Percentiles rank a stretch among this genome's conserved stretches.
These are phyloP conservation scores for Bombardia bombarda DNA, from an alignment of 495 filamentous ascomycete genomes.

Conservation along the genomic window DNA sequence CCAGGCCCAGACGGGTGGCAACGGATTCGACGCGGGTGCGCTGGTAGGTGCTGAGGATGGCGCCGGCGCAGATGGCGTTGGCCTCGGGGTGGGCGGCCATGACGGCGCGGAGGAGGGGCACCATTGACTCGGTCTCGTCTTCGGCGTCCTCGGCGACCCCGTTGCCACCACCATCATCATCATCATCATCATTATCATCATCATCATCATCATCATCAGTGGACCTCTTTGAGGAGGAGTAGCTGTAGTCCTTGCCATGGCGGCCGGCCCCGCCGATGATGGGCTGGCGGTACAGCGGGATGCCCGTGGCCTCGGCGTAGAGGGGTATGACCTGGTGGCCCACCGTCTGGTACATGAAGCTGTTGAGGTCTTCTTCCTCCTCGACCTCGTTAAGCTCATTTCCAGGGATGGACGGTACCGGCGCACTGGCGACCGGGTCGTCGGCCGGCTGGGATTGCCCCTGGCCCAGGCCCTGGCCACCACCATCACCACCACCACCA, in stretches of 20 bases:
- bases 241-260: conserved; percentile 51
- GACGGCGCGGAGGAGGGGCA: conserved; percentile 61
- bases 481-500: background rate
- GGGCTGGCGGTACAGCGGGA: conserved; percentile 70
- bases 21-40: conserved; percentile 89
- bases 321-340: conserved; percentile 82
- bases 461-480: background rate
- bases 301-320: conserved; percentile 64
- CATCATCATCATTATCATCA: conserved; percentile 20
- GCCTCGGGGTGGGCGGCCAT: conserved; percentile 59
- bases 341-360: conserved; percentile 99
- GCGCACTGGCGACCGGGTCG: background rate
- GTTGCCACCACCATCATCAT: too few species aligned
- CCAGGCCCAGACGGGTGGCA: conserved; percentile 64
- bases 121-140: conserved; percentile 88
- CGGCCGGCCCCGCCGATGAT: conserved; percentile 65
- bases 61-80: conserved; percentile 81
- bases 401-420: background rate
- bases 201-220: background rate
- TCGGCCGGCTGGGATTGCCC: background rate
- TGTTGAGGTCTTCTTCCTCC: conserved; percentile 69
- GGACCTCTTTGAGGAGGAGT: conserved; percentile 8
- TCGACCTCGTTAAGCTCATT: conserved; percentile 8
- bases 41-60: conserved; percentile 92
- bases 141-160: too few species aligned